These are phyloP conservation scores for Lentinula sp. DNA, from an alignment of 768 basidiomycete species.

Conservation along the genomic window DNA sequence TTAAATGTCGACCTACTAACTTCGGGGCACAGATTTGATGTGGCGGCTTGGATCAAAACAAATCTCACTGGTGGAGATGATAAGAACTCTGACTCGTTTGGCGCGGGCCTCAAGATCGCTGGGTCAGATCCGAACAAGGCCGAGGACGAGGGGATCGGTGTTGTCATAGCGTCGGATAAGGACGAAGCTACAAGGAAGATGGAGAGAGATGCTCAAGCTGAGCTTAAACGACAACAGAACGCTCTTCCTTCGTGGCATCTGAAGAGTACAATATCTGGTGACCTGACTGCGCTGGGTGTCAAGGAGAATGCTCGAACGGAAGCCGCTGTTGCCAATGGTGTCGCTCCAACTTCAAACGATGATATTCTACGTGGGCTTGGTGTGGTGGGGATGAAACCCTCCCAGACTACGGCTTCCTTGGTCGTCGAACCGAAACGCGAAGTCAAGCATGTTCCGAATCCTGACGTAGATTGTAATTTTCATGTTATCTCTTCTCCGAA, in stretches of 20 bases:
- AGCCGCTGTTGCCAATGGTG: constrained; percentile 19
- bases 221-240: constrained; percentile 86
- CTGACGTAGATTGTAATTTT: constrained; percentile 57
- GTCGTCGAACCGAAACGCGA: constrained; percentile 19
- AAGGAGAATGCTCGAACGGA: constrained; percentile 60
- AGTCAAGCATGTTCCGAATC: constrained; percentile 44
- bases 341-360: constrained; percentile 51
- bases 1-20: constrained; percentile 4
- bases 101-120: constrained; percentile 64
- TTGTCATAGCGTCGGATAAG: constrained; percentile 88
- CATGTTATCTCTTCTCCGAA: background rate
- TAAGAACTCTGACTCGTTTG: constrained; percentile 44
- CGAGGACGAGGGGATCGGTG: constrained; percentile 73
- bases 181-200: constrained; percentile 68
- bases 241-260: constrained; percentile 92
- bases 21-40: constrained; percentile 58
- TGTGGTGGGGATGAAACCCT: constrained; percentile 37
- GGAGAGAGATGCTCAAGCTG: constrained; percentile 77
- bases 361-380: constrained; percentile 69
- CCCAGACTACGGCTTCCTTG: constrained; percentile 1
- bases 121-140: constrained; percentile 56
- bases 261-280: constrained; percentile 91
- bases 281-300: constrained; percentile 81
- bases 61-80: constrained; percentile 62
- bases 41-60: constrained; percentile 73